These are phyloP conservation scores for Thelonectria blattea DNA, from an alignment of 2,329 filamentous ascomycete species.

Conservation along the genomic window DNA sequence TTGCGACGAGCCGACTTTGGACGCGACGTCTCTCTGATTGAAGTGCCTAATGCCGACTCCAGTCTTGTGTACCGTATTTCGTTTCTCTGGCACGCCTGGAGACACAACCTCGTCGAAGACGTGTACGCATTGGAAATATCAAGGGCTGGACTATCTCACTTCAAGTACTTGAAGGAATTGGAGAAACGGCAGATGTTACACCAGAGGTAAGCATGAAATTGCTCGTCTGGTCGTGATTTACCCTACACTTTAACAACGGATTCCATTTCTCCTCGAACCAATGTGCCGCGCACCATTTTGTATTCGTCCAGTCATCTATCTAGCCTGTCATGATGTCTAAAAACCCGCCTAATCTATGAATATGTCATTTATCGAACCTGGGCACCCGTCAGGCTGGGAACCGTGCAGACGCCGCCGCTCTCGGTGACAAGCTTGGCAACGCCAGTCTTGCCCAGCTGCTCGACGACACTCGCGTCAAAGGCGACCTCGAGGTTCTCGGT, in stretches of 20 bases:
- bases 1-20: no score
- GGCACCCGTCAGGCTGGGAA: constrained; percentile 80
- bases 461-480: constrained; percentile 81
- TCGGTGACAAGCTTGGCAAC: constrained; percentile 75
- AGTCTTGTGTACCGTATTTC: no score
- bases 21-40: no score
- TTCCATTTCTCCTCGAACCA: not conserved
- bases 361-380: constrained; percentile 71
- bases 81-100: no score
- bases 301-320: constrained; percentile 12
- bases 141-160: no score
- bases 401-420: constrained; percentile 80
- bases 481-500: constrained; percentile 80
- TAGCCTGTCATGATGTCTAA: not conserved
- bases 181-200: not conserved
- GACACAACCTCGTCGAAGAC: no score
- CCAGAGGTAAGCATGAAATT: not conserved
- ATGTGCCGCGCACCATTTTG: constrained; percentile 7
- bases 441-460: constrained; percentile 75
- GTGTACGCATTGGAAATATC: no score
- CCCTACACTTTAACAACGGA: not conserved
- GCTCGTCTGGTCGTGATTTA: not conserved
- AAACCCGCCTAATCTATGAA: not conserved
- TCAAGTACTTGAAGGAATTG: not conserved
- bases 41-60: no score